Evolutionary conservation across 352 stramenopile genomes (phyloP).

Genomic region (Phytopythium litorale): DNA sequence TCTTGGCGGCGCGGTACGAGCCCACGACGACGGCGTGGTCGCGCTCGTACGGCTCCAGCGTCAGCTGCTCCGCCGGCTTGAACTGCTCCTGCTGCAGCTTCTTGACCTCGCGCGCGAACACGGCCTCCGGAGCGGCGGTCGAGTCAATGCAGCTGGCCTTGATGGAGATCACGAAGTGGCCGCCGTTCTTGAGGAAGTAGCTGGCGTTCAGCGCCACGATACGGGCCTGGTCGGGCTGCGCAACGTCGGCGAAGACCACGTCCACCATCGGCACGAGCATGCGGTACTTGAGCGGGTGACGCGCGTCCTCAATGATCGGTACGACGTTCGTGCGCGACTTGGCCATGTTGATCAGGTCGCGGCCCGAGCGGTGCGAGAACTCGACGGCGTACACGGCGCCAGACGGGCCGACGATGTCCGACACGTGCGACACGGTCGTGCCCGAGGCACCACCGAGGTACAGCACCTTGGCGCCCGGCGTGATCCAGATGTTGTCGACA

Average conservation of each 20-base stretch:
- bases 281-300: slow-evolving; percentile 98
- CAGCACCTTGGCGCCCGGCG: slow-evolving; percentile 96
- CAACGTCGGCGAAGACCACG: slow-evolving; percentile 98
- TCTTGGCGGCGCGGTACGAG: slow-evolving; percentile 94
- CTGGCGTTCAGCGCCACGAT: slow-evolving; percentile 99
- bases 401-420: slow-evolving; percentile 97
- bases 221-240: slow-evolving; percentile 98
- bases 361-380: slow-evolving; percentile 98
- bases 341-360: slow-evolving; percentile 99
- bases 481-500: slow-evolving; percentile 99
- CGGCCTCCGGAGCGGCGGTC: slow-evolving; percentile 96
- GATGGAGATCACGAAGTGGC: slow-evolving; percentile 99
- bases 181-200: slow-evolving; percentile 99
- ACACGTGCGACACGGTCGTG: slow-evolving; percentile 99
- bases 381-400: slow-evolving; percentile 99
- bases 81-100: slow-evolving; percentile 99
- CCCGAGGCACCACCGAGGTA: slow-evolving; percentile 98
- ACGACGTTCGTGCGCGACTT: slow-evolving; percentile 99
- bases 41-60: slow-evolving; percentile 99
- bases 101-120: slow-evolving; percentile 97
- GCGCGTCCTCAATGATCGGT: slow-evolving; percentile 99
- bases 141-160: slow-evolving; percentile 99
- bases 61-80: slow-evolving; percentile 98
- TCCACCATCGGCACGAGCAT: slow-evolving; percentile 99
- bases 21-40: slow-evolving; percentile 98